Percentiles rank a stretch among this genome's conserved stretches.
phyloP scores from a whole-genome alignment of 768 basidiomycete species.

The Naematelia aurantialba region DNA sequence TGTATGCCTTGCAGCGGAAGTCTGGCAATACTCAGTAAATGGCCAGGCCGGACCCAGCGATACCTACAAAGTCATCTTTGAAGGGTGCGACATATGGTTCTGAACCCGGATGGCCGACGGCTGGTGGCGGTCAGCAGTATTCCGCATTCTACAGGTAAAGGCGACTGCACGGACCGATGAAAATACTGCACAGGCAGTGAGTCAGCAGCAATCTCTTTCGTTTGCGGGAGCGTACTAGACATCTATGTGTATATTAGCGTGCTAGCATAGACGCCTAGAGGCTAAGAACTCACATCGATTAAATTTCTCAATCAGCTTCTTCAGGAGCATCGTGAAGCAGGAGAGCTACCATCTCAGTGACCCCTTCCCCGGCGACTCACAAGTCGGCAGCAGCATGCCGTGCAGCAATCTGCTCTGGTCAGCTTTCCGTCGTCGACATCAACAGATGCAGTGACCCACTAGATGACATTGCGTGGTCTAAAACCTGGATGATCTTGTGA shows the following conservation, averaged over 20 bases:
- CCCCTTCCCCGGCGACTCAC: background rate
- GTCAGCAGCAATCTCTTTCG: background rate
- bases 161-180: conserved; percentile 1
- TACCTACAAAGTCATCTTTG: background rate
- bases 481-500: background rate
- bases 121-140: background rate
- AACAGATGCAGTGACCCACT: background rate
- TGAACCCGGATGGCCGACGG: background rate
- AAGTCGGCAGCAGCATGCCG: background rate
- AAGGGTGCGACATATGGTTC: background rate
- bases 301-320: conserved; percentile 1
- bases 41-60: background rate
- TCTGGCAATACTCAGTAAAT: background rate
- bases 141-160: background rate
- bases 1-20: conserved; percentile 3
- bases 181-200: background rate
- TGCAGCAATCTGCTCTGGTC: background rate
- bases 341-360: background rate
- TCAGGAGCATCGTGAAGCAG: background rate
- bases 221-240: background rate
- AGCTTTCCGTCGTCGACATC: background rate
- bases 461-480: background rate
- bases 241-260: background rate
- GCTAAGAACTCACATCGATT: conserved; percentile 4
- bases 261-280: background rate